Percentiles rank a stretch among this genome's conserved stretches.
phyloP scores from a whole-genome alignment of 768 basidiomycete genomes.

The Cubamyces sp. region DNA sequence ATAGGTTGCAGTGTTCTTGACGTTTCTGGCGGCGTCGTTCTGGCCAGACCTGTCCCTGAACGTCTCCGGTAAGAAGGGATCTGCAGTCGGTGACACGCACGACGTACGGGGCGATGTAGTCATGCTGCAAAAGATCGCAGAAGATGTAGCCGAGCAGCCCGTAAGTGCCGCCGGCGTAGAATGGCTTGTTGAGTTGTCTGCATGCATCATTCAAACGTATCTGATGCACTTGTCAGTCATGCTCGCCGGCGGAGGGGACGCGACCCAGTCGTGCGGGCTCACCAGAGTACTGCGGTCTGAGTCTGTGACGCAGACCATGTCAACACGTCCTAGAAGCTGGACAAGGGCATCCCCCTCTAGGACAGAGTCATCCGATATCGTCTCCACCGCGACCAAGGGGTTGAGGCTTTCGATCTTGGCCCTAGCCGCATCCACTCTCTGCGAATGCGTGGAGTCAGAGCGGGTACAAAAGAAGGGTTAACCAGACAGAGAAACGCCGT shows the following conservation, averaged over 20 bases:
- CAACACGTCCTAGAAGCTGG: conserved; percentile 63
- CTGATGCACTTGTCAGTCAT: conserved; percentile 44
- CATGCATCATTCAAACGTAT: conserved; percentile 80
- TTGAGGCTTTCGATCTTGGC: conserved; percentile 88
- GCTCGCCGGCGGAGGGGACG: not conserved
- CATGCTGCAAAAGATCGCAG: conserved; percentile 87
- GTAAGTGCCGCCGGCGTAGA: conserved; percentile 93
- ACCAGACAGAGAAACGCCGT: no score
- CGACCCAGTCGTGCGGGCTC: conserved; percentile 36
- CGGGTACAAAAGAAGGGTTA: not conserved
- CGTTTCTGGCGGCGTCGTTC: conserved; percentile 60
- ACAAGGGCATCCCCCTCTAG: conserved; percentile 59
- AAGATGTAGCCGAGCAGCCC: conserved; percentile 94
- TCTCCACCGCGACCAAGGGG: conserved; percentile 85
- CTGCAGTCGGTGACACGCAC: not conserved
- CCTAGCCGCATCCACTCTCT: conserved; percentile 89
- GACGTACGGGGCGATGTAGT: conserved; percentile 83
- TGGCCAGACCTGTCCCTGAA: conserved; percentile 66
- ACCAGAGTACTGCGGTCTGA: conserved; percentile 72
- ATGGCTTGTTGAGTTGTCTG: conserved; percentile 70
- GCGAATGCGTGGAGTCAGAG: conserved; percentile 18
- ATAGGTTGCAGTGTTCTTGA: conserved; percentile 68
- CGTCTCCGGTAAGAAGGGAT: conserved; percentile 15
- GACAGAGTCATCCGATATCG: conserved; percentile 53
- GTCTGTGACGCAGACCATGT: conserved; percentile 90